Evolutionary conservation across 495 filamentous ascomycete genomes (phyloP).

Genomic region (Aspergillus homomorphus): DNA sequence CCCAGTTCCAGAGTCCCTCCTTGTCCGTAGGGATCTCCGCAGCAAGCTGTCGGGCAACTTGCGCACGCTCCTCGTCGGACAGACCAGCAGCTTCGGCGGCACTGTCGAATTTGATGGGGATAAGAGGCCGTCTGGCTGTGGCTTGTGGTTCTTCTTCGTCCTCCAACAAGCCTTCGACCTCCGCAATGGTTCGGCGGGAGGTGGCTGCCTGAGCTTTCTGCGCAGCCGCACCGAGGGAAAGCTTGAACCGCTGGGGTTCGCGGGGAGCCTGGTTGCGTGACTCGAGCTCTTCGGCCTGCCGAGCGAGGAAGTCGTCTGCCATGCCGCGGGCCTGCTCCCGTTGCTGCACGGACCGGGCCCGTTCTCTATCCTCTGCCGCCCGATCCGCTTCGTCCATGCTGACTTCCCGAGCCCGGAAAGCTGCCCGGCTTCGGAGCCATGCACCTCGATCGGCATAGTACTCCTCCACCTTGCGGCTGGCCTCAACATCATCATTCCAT

Average conservation of each 20-base stretch:
- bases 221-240: slow-evolving; percentile 86
- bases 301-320: slow-evolving; percentile 91
- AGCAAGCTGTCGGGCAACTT: slow-evolving; percentile 75
- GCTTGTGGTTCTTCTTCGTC: slow-evolving; percentile 82
- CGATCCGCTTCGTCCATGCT: slow-evolving; percentile 80
- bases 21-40: slow-evolving; percentile 86
- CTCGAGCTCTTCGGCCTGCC: slow-evolving; percentile 82
- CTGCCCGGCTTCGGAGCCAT: slow-evolving; percentile 79
- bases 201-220: slow-evolving; percentile 73
- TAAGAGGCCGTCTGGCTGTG: slow-evolving; percentile 71
- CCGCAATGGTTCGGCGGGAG: slow-evolving; percentile 78
- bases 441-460: slow-evolving; percentile 83
- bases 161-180: slow-evolving; percentile 90
- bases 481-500: slow-evolving; percentile 89
- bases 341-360: slow-evolving; percentile 61
- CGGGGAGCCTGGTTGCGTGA: slow-evolving; percentile 50
- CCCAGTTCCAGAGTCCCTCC: slow-evolving; percentile 85
- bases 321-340: slow-evolving; percentile 76
- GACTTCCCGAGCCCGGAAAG: slow-evolving; percentile 68
- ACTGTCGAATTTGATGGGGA: slow-evolving; percentile 89
- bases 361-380: slow-evolving; percentile 70
- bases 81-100: slow-evolving; percentile 65
- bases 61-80: slow-evolving; percentile 77
- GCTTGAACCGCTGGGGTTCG: slow-evolving; percentile 86
- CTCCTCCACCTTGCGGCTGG: slow-evolving; percentile 64